phyloP scores from a whole-genome alignment of 31 red algal species.

The Asparagopsis taxiformis region DNA sequence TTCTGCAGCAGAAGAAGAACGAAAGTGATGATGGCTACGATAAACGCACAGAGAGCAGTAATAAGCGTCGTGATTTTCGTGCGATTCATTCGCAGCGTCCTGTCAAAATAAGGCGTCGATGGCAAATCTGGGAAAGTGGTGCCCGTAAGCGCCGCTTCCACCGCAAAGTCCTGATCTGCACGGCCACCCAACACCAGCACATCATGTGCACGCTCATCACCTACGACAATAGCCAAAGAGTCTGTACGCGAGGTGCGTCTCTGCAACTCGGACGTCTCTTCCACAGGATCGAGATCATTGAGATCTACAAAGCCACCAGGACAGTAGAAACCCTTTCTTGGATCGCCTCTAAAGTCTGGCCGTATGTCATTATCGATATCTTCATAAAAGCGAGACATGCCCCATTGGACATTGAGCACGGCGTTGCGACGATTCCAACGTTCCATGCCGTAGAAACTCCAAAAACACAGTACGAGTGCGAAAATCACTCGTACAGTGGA shows the following conservation, averaged over 20 bases:
- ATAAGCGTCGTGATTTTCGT: too few relatives aligned
- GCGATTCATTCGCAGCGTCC: too few relatives aligned
- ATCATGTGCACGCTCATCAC: constrained; percentile 5
- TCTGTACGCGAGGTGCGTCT: background rate
- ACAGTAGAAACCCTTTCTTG: constrained; percentile 39
- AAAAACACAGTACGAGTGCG: constrained; percentile 33
- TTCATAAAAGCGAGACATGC: constrained; percentile 24
- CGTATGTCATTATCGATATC: constrained; percentile 37
- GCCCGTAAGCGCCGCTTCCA: too few relatives aligned
- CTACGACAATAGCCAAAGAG: background rate
- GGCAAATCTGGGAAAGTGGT: too few relatives aligned
- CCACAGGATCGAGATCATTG: constrained; percentile 39
- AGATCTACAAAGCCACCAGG: constrained; percentile 49
- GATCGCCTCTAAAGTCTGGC: constrained; percentile 18
- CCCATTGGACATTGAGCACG: constrained; percentile 54
- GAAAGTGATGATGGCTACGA: too few relatives aligned
- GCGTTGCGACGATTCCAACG: constrained; percentile 63
- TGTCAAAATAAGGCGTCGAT: too few relatives aligned
- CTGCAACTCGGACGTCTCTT: background rate
- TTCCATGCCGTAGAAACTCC: constrained; percentile 40
- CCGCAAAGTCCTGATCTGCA: too few relatives aligned
- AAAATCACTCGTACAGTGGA: constrained; percentile 16
- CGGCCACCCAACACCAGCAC: too few relatives aligned
- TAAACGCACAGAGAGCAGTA: too few relatives aligned
- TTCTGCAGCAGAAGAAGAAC: too few relatives aligned